Evolutionary conservation across 2,329 filamentous ascomycete species (phyloP).

Genomic region (Scopulariopsis brevicaulis): DNA sequence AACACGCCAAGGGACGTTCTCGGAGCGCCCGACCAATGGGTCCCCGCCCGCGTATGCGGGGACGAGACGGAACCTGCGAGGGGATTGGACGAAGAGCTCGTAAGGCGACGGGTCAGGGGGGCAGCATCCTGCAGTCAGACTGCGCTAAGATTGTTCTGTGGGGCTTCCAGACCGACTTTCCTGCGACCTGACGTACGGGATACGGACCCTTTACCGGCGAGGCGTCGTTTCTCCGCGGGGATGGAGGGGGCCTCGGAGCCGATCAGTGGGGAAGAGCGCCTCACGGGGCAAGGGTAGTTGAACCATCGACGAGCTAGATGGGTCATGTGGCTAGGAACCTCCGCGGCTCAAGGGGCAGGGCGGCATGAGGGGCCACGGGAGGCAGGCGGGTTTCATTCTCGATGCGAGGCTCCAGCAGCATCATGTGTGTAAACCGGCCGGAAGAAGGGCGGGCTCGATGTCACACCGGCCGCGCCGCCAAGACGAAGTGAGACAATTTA

Average conservation of each 20-base stretch:
- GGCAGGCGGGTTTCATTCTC: not conserved
- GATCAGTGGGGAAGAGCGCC: not conserved
- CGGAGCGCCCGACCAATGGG: constrained; percentile 1
- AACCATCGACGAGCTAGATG: not conserved
- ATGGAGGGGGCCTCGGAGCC: not conserved
- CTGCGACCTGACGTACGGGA: not conserved
- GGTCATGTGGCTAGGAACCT: not conserved
- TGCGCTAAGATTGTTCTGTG: constrained; percentile 2
- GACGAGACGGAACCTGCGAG: not conserved
- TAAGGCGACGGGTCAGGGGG: not conserved
- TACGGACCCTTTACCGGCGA: not conserved
- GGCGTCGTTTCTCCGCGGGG: not conserved
- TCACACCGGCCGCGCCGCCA: not conserved
- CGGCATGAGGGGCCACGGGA: not conserved
- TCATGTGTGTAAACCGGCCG: not conserved
- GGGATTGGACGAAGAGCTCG: constrained; percentile 1
- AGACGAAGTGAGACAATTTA: not conserved
- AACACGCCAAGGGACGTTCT: not conserved
- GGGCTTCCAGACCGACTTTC: constrained; percentile 3
- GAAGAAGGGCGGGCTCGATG: not conserved
- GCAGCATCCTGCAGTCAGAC: constrained; percentile 1
- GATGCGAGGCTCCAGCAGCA: not conserved
- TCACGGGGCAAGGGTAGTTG: not conserved
- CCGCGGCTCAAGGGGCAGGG: not conserved
- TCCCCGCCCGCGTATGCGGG: not conserved